Conservation (phyloP, 495 filamentous ascomycete species). For the Terfezia boudieri region DNA sequence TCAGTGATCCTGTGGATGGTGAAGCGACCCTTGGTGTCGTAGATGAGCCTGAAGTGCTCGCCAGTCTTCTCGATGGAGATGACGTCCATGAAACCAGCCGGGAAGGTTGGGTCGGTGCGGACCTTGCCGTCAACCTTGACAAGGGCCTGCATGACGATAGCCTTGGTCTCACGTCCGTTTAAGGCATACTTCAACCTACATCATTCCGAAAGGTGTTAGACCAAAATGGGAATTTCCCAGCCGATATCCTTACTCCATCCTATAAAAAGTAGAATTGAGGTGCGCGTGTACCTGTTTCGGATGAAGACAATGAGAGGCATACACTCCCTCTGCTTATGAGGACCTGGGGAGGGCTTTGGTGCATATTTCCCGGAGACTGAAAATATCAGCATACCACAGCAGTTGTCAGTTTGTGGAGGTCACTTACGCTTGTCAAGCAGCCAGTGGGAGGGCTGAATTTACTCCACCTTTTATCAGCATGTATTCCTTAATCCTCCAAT, state of each 20-base stretch:
- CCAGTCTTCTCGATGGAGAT: constrained; percentile 98
- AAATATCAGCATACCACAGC: constrained; percentile 25
- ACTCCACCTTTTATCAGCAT: not conserved
- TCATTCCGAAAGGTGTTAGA: not conserved
- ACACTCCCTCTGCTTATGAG: constrained; percentile 98
- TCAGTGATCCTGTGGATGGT: constrained; percentile 96
- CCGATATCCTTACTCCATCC: not conserved
- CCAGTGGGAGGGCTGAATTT: constrained; percentile 63
- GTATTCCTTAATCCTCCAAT: not conserved
- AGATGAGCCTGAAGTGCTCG: constrained; percentile 98
- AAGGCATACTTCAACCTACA: constrained; percentile 92
- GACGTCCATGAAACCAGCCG: constrained; percentile 98
- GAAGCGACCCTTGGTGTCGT: constrained; percentile 99
- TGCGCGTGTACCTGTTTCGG: constrained; percentile 36
- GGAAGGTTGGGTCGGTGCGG: constrained; percentile 94
- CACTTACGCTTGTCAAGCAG: constrained; percentile 98
- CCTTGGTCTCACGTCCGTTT: constrained; percentile 83
- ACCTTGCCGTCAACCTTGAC: constrained; percentile 99
- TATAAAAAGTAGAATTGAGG: constrained; percentile 9
- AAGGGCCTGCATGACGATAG: constrained; percentile 98
- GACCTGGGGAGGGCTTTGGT: constrained; percentile 40
- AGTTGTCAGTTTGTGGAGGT: constrained; percentile 87
- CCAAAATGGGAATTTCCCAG: no score
- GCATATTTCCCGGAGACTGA: constrained; percentile 19
- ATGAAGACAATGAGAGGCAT: constrained; percentile 98